These are phyloP conservation scores for Eruca vesicaria DNA, from an alignment of 441 rosid species.

Conservation along the genomic window DNA sequence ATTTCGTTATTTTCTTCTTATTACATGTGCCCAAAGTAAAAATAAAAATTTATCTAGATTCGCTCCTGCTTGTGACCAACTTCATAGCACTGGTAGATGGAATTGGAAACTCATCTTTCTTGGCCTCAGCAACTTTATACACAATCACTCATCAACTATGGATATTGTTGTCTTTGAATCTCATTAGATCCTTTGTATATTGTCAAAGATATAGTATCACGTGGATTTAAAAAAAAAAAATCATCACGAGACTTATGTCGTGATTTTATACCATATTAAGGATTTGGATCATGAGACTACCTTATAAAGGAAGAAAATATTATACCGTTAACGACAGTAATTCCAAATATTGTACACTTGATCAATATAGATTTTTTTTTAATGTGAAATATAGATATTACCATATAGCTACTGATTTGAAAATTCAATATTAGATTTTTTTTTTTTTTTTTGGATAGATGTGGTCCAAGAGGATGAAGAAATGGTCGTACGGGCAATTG, in stretches of 20 bases:
- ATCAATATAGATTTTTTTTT: no score
- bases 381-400: neutral
- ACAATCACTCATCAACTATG: neutral
- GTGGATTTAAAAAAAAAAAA: no score
- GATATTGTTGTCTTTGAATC: neutral
- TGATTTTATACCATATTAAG: neutral
- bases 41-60: neutral
- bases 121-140: neutral
- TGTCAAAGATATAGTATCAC: neutral
- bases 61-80: neutral
- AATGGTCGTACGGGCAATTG: neutral
- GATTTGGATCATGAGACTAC: neutral
- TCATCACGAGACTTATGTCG: neutral
- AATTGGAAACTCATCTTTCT: neutral
- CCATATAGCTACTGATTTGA: neutral
- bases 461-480: neutral
- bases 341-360: neutral
- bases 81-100: no score
- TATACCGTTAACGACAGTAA: neutral
- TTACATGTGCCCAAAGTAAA: neutral
- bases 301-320: constrained; percentile 5
- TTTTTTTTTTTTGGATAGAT: neutral
- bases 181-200: neutral
- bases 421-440: neutral
- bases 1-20: neutral